These are phyloP conservation scores for Hyaloscypha finlandica DNA, from an alignment of 495 filamentous ascomycete genomes.

Conservation along the genomic window DNA sequence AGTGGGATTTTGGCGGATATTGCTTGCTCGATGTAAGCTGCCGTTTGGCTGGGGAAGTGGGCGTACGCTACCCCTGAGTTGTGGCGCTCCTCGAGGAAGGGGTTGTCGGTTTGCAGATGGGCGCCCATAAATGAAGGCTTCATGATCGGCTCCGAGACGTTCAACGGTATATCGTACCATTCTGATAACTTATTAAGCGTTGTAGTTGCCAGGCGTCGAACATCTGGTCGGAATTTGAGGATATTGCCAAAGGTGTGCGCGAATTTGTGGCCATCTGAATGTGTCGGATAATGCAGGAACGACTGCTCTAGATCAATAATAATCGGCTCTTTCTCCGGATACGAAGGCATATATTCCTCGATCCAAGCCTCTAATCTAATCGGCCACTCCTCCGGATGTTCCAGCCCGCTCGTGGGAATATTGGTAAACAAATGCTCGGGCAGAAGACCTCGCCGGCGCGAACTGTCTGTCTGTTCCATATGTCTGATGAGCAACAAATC, in stretches of 20 bases:
- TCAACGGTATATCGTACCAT: slow-evolving; percentile 14
- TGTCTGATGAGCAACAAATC: slow-evolving; percentile 19
- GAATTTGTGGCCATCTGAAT: slow-evolving; percentile 23
- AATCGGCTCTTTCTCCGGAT: slow-evolving; percentile 15
- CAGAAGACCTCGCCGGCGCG: slow-evolving; percentile 10
- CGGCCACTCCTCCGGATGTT: slow-evolving; percentile 27
- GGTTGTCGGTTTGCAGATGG: slow-evolving; percentile 27
- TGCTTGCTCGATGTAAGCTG: slow-evolving; percentile 22
- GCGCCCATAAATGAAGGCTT: slow-evolving; percentile 26
- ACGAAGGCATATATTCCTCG: slow-evolving; percentile 15
- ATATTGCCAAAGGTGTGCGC: slow-evolving; percentile 29
- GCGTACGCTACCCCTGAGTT: slow-evolving; percentile 19
- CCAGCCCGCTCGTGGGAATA: slow-evolving; percentile 13
- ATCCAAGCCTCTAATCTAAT: slow-evolving; percentile 18
- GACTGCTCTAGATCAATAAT: slow-evolving; percentile 27
- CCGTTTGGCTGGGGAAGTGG: slow-evolving; percentile 19
- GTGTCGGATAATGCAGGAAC: slow-evolving; percentile 24
- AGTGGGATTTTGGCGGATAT: slow-evolving; percentile 1
- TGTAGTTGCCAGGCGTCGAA: slow-evolving; percentile 23
- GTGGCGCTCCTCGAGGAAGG: slow-evolving; percentile 14
- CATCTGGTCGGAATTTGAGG: slow-evolving; percentile 28
- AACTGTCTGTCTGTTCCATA: slow-evolving; percentile 9
- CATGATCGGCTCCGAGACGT: slow-evolving; percentile 12
- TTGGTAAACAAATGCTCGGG: slow-evolving; percentile 22
- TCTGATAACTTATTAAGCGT: slow-evolving; percentile 14